Conservation (phyloP, 805 yeast genomes). For the Ogataea chonburiensis region DNA sequence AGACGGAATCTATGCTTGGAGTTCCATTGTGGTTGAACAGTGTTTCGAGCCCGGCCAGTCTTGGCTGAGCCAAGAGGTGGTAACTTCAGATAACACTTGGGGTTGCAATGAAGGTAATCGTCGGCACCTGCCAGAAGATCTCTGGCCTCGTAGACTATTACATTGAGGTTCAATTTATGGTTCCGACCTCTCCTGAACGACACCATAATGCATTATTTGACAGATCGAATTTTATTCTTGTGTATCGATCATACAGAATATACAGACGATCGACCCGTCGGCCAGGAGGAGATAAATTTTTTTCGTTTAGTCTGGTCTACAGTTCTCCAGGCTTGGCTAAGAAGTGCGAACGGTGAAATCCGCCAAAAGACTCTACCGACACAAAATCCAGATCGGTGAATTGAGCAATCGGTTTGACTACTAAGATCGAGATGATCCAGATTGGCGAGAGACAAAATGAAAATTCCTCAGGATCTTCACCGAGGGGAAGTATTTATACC, state of each 20-base stretch:
- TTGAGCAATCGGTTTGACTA: too few relatives aligned
- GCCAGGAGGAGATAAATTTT: conserved; percentile 5
- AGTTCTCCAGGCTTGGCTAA: too few relatives aligned
- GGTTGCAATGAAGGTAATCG: conserved; percentile 17
- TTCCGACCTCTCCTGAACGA: conserved; percentile 6
- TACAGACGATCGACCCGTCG: conserved; percentile 2
- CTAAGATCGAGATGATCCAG: conserved; percentile 12
- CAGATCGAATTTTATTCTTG: neutral
- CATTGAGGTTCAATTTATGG: conserved; percentile 16
- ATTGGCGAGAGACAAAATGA: conserved; percentile 8
- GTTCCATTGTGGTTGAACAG: conserved; percentile 23
- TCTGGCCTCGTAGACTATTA: conserved; percentile 20
- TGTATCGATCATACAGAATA: neutral
- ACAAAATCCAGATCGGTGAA: too few relatives aligned
- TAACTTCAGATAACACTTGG: conserved; percentile 21
- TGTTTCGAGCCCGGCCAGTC: conserved; percentile 17
- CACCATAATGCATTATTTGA: conserved; percentile 8
- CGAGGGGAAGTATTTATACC: conserved; percentile 30
- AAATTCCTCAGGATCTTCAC: conserved; percentile 16
- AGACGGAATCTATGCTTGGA: conserved; percentile 16
- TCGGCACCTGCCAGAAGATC: conserved; percentile 15
- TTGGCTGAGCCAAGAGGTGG: conserved; percentile 17
- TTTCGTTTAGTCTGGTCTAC: too few relatives aligned
- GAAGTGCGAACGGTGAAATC: too few relatives aligned
- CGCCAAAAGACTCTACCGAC: too few relatives aligned